phyloP scores from a whole-genome alignment of 495 filamentous ascomycete genomes.

The Echria macrotheca region DNA sequence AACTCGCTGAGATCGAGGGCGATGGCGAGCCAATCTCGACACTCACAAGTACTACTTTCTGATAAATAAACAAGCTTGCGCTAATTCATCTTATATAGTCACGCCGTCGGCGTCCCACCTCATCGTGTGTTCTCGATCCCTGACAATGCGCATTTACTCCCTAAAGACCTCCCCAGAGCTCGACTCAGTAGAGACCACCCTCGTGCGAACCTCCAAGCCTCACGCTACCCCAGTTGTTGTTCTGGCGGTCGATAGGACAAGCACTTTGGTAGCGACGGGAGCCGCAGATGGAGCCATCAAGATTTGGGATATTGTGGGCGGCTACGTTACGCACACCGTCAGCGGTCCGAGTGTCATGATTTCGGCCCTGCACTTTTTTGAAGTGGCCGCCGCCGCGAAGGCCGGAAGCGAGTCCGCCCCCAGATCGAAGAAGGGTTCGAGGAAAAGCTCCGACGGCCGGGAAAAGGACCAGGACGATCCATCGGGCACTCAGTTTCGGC shows the following conservation, averaged over 20 bases:
- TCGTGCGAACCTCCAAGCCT: constrained; percentile 80
- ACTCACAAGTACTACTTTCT: constrained; percentile 69
- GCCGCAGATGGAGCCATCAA: constrained; percentile 89
- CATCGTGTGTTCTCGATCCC: constrained; percentile 83
- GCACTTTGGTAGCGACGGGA: constrained; percentile 86
- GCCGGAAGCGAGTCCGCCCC: constrained; percentile 20
- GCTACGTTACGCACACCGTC: constrained; percentile 91
- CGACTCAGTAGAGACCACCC: constrained; percentile 55
- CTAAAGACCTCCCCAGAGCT: constrained; percentile 54
- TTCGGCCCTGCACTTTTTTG: constrained; percentile 88
- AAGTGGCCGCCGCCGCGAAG: constrained; percentile 45
- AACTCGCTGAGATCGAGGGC: constrained; percentile 83
- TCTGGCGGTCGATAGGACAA: constrained; percentile 72
- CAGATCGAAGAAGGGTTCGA: constrained; percentile 35
- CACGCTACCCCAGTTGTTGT: constrained; percentile 85
- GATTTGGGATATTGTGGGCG: constrained; percentile 90
- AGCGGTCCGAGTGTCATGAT: constrained; percentile 86
- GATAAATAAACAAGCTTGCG: too few species aligned
- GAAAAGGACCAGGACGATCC: constrained; percentile 34
- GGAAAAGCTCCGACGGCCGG: constrained; percentile 40
- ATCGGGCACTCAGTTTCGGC: constrained; percentile 54
- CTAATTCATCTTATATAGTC: too few species aligned
- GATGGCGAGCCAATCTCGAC: constrained; percentile 92
- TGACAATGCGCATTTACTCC: constrained; percentile 88
- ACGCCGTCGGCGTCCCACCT: constrained; percentile 84